Evolutionary conservation across 1,139 yeast genomes (phyloP).

Genomic region (Lodderomyces margitis): DNA sequence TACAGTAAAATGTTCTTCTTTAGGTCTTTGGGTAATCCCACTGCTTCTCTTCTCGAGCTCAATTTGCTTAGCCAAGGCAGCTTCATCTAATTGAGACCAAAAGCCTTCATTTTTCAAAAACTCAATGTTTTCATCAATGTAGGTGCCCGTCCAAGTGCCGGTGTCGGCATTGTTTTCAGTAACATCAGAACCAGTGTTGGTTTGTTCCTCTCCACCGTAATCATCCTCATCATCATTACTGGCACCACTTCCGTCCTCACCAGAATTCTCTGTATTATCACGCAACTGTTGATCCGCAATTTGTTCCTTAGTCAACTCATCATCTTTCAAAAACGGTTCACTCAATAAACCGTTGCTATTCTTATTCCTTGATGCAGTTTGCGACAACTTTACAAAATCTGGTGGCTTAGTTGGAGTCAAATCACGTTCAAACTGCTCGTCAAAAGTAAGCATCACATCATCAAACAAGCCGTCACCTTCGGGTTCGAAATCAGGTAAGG

Average conservation of each 20-base stretch:
- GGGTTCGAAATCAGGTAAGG: conserved; percentile 33
- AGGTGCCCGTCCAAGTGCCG: conserved; percentile 20
- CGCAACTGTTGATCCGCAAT: conserved; percentile 40
- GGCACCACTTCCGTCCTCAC: conserved; percentile 4
- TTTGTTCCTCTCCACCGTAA: neutral
- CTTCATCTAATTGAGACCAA: conserved; percentile 28
- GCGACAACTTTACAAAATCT: conserved; percentile 9
- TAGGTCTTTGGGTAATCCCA: conserved; percentile 5
- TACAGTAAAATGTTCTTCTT: conserved; percentile 7
- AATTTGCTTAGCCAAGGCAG: conserved; percentile 10
- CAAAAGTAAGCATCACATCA: conserved; percentile 32
- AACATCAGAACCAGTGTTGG: conserved; percentile 9
- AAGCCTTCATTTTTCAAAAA: conserved; percentile 32
- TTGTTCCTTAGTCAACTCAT: conserved; percentile 43
- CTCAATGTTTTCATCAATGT: conserved; percentile 36
- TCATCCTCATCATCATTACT: conserved; percentile 17
- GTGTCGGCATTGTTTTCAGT: neutral
- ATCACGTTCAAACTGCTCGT: conserved; percentile 23
- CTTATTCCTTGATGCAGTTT: neutral
- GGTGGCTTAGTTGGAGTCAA: conserved; percentile 19
- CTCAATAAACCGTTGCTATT: conserved; percentile 10
- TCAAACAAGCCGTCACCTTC: conserved; percentile 32
- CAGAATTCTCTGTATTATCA: conserved; percentile 19
- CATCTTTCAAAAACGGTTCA: conserved; percentile 42
- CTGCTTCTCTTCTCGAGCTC: conserved; percentile 5